Evolutionary conservation across 192 early-diverging fungal genomes (phyloP).

Genomic region (Umbelopsis sp.): DNA sequence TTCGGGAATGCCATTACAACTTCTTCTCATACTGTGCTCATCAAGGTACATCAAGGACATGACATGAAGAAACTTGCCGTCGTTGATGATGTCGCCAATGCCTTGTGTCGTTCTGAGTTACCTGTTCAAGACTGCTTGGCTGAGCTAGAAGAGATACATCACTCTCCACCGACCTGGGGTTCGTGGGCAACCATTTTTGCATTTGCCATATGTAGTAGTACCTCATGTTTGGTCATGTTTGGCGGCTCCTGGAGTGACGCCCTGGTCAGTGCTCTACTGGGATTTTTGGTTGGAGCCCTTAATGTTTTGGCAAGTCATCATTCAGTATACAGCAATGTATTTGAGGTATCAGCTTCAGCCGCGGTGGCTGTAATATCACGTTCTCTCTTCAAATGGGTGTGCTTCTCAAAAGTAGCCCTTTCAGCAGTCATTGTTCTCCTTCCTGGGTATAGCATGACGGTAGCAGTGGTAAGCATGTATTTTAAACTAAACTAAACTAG

Average conservation of each 20-base stretch:
- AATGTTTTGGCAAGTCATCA: slow-evolving; percentile 62
- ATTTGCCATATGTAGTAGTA: slow-evolving; percentile 54
- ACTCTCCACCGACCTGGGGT: slow-evolving; percentile 60
- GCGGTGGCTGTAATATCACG: slow-evolving; percentile 35
- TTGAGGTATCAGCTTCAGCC: slow-evolving; percentile 48
- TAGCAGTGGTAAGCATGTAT: slow-evolving; percentile 56
- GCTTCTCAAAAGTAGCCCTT: slow-evolving; percentile 39
- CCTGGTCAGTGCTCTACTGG: slow-evolving; percentile 51
- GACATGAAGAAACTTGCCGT: slow-evolving; percentile 71
- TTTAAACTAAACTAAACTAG: background rate
- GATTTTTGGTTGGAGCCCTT: slow-evolving; percentile 60
- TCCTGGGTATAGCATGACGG: slow-evolving; percentile 80
- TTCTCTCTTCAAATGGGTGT: slow-evolving; percentile 31
- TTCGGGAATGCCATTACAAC: slow-evolving; percentile 68
- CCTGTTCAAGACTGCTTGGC: slow-evolving; percentile 57
- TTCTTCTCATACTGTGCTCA: slow-evolving; percentile 66
- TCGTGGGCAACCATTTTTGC: slow-evolving; percentile 53
- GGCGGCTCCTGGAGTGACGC: slow-evolving; percentile 62
- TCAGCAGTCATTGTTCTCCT: slow-evolving; percentile 59
- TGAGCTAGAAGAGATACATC: slow-evolving; percentile 56
- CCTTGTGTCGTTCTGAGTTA: slow-evolving; percentile 53
- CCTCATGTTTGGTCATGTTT: slow-evolving; percentile 63
- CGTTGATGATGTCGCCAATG: slow-evolving; percentile 60
- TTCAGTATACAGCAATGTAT: slow-evolving; percentile 67
- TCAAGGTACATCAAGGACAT: slow-evolving; percentile 62